phyloP scores from a whole-genome alignment of 2,329 filamentous ascomycete species.

The Bipolaris gigantea region DNA sequence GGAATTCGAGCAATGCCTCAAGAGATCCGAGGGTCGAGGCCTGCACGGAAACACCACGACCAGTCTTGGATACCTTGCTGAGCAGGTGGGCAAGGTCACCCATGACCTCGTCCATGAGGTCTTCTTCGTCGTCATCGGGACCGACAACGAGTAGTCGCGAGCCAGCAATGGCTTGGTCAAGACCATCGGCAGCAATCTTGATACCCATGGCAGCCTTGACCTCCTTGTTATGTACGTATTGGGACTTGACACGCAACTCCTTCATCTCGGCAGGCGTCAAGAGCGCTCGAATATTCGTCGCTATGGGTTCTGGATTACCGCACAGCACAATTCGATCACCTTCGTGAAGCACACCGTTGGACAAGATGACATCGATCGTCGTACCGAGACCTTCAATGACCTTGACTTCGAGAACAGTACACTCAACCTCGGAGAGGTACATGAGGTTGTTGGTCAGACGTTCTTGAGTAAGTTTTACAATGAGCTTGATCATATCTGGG shows the following conservation, averaged over 20 bases:
- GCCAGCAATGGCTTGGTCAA: constrained; percentile 94
- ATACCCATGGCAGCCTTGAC: constrained; percentile 98
- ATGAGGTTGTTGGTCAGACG: constrained; percentile 96
- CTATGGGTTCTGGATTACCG: constrained; percentile 93
- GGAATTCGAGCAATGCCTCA: constrained; percentile 93
- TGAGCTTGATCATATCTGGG: constrained; percentile 96
- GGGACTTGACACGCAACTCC: constrained; percentile 91
- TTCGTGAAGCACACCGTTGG: constrained; percentile 91
- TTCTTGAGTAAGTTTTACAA: constrained; percentile 89
- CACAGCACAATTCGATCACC: constrained; percentile 94
- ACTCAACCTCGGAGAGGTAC: constrained; percentile 97
- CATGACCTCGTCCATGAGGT: constrained; percentile 95
- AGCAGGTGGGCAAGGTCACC: constrained; percentile 89
- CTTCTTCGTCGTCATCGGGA: constrained; percentile 93
- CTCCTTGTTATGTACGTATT: constrained; percentile 98
- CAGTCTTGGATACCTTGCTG: constrained; percentile 86
- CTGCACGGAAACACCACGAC: constrained; percentile 94
- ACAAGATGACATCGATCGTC: constrained; percentile 95
- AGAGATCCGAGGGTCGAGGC: constrained; percentile 96
- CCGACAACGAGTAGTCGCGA: constrained; percentile 93
- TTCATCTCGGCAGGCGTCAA: constrained; percentile 91
- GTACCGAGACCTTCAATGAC: constrained; percentile 98
- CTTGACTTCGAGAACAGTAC: constrained; percentile 98
- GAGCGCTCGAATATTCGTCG: constrained; percentile 91
- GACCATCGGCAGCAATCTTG: constrained; percentile 95